Base-by-base conservation (phyloP, 768 basidiomycete genomes). In the Mycena amicta region DNA sequence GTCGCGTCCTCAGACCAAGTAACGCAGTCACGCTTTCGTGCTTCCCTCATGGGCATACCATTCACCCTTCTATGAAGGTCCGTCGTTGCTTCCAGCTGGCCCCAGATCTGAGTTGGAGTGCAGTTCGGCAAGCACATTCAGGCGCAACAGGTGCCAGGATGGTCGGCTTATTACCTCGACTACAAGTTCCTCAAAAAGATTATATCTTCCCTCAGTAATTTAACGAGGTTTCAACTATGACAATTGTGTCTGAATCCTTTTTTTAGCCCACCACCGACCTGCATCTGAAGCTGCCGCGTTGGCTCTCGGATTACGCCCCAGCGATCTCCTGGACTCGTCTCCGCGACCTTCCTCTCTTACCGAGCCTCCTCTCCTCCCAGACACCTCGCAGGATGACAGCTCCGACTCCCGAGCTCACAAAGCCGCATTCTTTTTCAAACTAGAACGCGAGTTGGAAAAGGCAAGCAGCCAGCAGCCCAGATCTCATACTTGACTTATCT, bases 131-230 rank as follows among this genome's bases (percentile, higher is more conserved):
- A 99, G 80, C 90, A 93, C 60, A 94, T 99, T 61, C 95, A 94
- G 74, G 86, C 90, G 28, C 91, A 96, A 72, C 94, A 97, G 78
- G 88, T 98, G 54, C 95, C 96, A 52, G 96, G 95, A 77, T 99
- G 96, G 96, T 93, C 92, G 27, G 72, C 80, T 41, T 93, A 92
- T 78, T 98, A 98, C 76, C 86, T 98, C 59, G 95, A 98, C 77
- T 99, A 99, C 84, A 99, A 99, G 80, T 90, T 90, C 67, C 82
- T 97, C 71, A 97, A 97, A 78, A 94, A 98, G 83, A 98, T 98
- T 68, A 95, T 99, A 68, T 96, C 95, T 60, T 97, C 95, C 15
- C 84, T 98, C 60, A 87, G n/a, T n/a, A n/a, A n/a, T n/a, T n/a
- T n/a, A n/a, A n/a, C n/a, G n/a, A n/a, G n/a, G n/a, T n/a, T n/a